Percentiles rank a stretch among this genome's conserved stretches.
Conservation (phyloP, 139 green algal species). For the Haematococcus sp. region DNA sequence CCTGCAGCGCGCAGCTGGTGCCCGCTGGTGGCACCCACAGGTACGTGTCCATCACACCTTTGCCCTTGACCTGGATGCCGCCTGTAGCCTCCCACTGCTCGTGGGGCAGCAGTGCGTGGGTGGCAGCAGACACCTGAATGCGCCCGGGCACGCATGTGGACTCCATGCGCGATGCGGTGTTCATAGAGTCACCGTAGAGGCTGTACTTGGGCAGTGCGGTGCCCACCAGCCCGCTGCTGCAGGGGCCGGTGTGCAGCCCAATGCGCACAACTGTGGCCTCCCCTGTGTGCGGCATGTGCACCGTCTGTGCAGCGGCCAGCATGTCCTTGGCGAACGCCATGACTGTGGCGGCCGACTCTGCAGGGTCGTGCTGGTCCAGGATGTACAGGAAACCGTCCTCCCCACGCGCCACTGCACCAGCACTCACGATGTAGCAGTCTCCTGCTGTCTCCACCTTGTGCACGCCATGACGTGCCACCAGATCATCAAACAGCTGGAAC, state of each 20-base stretch:
- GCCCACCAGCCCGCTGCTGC: conserved; percentile 15
- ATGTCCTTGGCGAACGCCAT: not conserved
- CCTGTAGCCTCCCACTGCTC: conserved; percentile 21
- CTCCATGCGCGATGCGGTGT: conserved; percentile 33
- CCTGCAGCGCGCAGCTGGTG: no score
- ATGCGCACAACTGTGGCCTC: conserved; percentile 13
- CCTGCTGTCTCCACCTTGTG: conserved; percentile 4
- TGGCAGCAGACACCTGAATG: conserved; percentile 9
- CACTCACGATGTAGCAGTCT: not conserved
- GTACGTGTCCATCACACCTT: conserved; percentile 3
- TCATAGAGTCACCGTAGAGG: conserved; percentile 19
- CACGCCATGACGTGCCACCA: not conserved
- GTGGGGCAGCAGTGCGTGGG: conserved; percentile 10
- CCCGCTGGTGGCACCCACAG: no score
- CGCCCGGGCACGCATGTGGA: conserved; percentile 5
- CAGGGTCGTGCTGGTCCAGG: not conserved
- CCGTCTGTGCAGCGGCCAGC: not conserved
- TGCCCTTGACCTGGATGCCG: conserved; percentile 36
- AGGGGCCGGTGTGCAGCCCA: conserved; percentile 21
- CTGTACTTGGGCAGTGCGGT: conserved; percentile 18
- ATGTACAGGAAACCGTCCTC: not conserved
- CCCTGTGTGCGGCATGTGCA: conserved; percentile 7
- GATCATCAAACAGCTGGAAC: not conserved
- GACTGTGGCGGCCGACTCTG: not conserved
- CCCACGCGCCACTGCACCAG: not conserved